Base-by-base conservation (phyloP, 139 green algal species). In the Chlorella sp. region DNA sequence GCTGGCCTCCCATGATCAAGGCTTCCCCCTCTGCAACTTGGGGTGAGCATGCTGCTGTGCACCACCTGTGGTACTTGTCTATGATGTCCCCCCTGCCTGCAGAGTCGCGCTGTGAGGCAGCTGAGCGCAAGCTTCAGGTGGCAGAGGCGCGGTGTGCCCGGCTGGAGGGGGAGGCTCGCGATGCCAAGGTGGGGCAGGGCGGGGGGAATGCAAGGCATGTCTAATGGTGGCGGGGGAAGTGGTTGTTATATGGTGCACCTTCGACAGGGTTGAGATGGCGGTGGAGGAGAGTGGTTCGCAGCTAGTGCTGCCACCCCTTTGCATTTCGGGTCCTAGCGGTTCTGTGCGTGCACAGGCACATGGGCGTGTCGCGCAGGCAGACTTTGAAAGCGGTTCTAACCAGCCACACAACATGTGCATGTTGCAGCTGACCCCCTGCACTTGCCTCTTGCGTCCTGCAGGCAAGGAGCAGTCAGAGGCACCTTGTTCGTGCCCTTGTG, bases 21-120 rank as follows among this genome's bases (percentile, higher is more conserved):
- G 15, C 22, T 30, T 71, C 64, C 64, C 19, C 11, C 64, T 71
- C 64, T 26, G 5, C 64, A 71, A 2, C 64, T 16, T 26, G 64
- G 19, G 21, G 64, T 14, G 48, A 34, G 34, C n/a, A 53, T 53
- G 75, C 36, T 81, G 34, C 39, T 48, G 30, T n/a, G 15, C 53
- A 30, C 24, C 26, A 9, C 7, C 5, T 9, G 66, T 14, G 24
- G 26, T 73, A 2, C 22, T 28, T 30, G n/a, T n/a, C n/a, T n/a
- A n/a, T n/a, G n/a, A n/a, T n/a, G n/a, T 71, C 64, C 21, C 64
- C 5, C 64, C 64, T 18, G 30, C 26, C 21, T 40, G 83, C 89
- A 71, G 89, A 92, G 81, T 61, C 83, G 26, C 86, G 89, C 18
- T 92, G 83, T 30, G 89, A 90, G 81, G 89, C 69, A 0, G 89